A percentile compares a stretch with the other conserved stretches of the same genome.
Conservation (phyloP, 1,284 basidiomycete species). For the Caloboletus firmus region DNA sequence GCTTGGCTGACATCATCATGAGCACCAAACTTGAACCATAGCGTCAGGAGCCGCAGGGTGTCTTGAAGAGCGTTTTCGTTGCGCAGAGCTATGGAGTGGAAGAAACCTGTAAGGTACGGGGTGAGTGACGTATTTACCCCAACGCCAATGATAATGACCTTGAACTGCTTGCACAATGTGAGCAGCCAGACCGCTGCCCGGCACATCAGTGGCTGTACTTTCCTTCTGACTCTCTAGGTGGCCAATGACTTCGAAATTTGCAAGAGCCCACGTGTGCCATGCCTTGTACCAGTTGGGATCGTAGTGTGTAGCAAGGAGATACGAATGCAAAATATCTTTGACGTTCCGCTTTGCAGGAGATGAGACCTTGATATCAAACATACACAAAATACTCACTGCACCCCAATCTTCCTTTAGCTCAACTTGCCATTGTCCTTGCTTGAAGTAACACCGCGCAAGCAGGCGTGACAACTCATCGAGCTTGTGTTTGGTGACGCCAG, state of each 20-base stretch:
- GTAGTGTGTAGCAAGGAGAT: conserved; percentile 87
- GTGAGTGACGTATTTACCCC: conserved; percentile 1
- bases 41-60: conserved; percentile 87
- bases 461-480: conserved; percentile 80
- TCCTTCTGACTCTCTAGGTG: conserved; percentile 72
- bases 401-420: conserved; percentile 80
- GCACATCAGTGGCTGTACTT: conserved; percentile 63
- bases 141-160: conserved; percentile 47
- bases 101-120: conserved; percentile 65
- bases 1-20: conserved; percentile 90
- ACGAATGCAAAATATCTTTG: conserved; percentile 82
- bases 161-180: conserved; percentile 96
- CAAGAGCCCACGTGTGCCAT: conserved; percentile 98
- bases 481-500: conserved; percentile 60
- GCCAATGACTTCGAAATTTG: conserved; percentile 95
- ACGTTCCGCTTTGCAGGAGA: conserved; percentile 60
- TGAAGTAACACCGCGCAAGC: conserved; percentile 96
- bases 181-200: conserved; percentile 69
- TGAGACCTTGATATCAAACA: conserved; percentile 13
- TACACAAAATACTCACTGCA: conserved; percentile 49
- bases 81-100: conserved; percentile 90
- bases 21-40: conserved; percentile 99
- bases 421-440: conserved; percentile 94
- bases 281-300: conserved; percentile 98
- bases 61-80: conserved; percentile 95